Evolutionary conservation across 495 filamentous ascomycete genomes (phyloP).

Genomic region (Aspergillus sparsus): DNA sequence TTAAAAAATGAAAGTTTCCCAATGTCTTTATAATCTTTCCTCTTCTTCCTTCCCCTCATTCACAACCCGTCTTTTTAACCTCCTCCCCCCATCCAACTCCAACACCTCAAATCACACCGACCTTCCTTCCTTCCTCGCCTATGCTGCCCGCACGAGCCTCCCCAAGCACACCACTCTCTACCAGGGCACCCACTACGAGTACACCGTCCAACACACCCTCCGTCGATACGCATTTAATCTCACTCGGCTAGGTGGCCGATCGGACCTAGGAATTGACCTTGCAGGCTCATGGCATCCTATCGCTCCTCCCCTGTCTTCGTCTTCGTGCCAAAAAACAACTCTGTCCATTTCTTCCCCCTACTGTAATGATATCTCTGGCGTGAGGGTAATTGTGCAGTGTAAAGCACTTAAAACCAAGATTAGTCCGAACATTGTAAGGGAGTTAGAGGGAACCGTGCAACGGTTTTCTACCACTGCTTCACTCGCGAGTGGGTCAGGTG

Average conservation of each 20-base stretch:
- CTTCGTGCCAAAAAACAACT: background rate
- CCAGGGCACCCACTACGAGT: slow-evolving; percentile 64
- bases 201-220: slow-evolving; percentile 68
- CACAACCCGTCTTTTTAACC: slow-evolving; percentile 45
- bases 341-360: no score
- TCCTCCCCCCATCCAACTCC: slow-evolving; percentile 42
- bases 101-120: slow-evolving; percentile 61
- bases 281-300: slow-evolving; percentile 69
- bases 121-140: slow-evolving; percentile 68
- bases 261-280: slow-evolving; percentile 83
- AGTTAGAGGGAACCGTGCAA: slow-evolving; percentile 75
- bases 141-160: slow-evolving; percentile 56
- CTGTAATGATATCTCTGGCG: slow-evolving; percentile 25
- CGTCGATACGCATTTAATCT: slow-evolving; percentile 64
- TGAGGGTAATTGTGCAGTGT: slow-evolving; percentile 78
- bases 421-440: slow-evolving; percentile 69
- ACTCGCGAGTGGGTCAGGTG: background rate
- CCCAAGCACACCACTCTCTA: slow-evolving; percentile 42
- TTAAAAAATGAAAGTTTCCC: background rate
- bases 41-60: slow-evolving; percentile 31
- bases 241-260: slow-evolving; percentile 68
- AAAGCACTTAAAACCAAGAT: slow-evolving; percentile 62
- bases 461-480: no score
- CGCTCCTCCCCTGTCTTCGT: background rate
- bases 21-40: background rate